A percentile compares a stretch with the other conserved stretches of the same genome.
Evolutionary conservation across 192 early-diverging fungal genomes (phyloP).

Genomic region (Diversispora epigaea): DNA sequence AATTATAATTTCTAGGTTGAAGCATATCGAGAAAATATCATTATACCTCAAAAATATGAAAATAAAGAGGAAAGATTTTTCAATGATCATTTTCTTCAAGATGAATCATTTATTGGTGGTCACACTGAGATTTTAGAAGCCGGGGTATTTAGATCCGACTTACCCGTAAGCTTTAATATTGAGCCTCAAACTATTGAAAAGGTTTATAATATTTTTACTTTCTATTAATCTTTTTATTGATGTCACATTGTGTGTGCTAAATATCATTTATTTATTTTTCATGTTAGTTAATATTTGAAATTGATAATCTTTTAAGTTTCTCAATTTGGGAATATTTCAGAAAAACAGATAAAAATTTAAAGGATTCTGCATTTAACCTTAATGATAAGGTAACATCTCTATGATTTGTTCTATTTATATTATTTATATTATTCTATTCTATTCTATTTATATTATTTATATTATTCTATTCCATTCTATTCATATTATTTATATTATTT

Average conservation of each 20-base stretch:
- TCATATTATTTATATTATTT: too few species aligned
- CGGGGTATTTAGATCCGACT: conserved; percentile 93
- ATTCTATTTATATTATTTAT: too few species aligned
- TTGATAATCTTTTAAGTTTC: conserved; percentile 90
- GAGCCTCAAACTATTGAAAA: conserved; percentile 73
- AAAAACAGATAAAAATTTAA: conserved; percentile 60
- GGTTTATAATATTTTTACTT: conserved; percentile 33
- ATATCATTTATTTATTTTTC: not conserved
- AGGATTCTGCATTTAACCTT: conserved; percentile 72
- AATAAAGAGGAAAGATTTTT: conserved; percentile 77
- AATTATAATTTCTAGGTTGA: conserved; percentile 61
- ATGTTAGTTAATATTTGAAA: conserved; percentile 76
- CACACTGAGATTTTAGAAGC: conserved; percentile 99
- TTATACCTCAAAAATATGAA: conserved; percentile 96
- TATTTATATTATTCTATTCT: too few species aligned
- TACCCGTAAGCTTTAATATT: conserved; percentile 81
- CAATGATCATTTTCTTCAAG: conserved; percentile 87
- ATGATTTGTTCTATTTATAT: too few species aligned
- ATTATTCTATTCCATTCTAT: too few species aligned
- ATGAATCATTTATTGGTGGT: conserved; percentile 97
- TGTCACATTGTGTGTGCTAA: not conserved
- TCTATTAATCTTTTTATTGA: conserved; percentile 13
- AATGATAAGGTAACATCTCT: conserved; percentile 74
- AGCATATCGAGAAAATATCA: conserved; percentile 81
- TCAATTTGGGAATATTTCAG: conserved; percentile 74